Base-by-base conservation (phyloP, 2,329 filamentous ascomycete species). In the Botrytis medusae region DNA sequence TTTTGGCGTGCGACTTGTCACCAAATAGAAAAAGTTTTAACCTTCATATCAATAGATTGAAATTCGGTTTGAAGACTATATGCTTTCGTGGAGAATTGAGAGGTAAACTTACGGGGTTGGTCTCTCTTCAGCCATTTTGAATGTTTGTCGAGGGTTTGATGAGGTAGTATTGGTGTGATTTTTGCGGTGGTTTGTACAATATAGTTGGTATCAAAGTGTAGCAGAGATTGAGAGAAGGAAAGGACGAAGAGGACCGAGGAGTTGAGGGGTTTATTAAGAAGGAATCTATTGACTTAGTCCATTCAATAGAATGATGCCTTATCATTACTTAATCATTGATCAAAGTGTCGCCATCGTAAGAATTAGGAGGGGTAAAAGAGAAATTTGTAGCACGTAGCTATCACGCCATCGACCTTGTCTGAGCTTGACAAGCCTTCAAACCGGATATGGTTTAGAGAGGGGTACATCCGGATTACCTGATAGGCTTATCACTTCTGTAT, bases 61-160 rank as follows among this genome's bases (percentile, higher is more conserved):
- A 42, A 25, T 34, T 48, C 64, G 25, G n/a, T 16, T 25, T 20
- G 5, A 54, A 20, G 22, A 16, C 18, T 9, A 20, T 54, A 32
- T 42, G 20, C 25, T 40, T 42, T 18, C 46, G 10, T 32, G 25
- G 34, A 10, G 4, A 57, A 32, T 42, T 6, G 54, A 32, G 18
- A 57, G 37, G 46, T n/a, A 29, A 7, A 76, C 75, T 76, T 75
- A 76, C 75, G 75, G 75, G 63, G 75, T 48, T 73, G 75, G 54
- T 73, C 75, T 57, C 65, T 73, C 70, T 72, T 75, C 73, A n/a
- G 74, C 68, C 74, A 75, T 75, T n/a, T 63, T 75, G 69, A 71
- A 54, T 67, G 42, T 70, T 22, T 72, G n/a, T 34, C 48, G 34
- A 48, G 14, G 37, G 22, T 29, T 59, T 63, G 29, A 14, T 61